Evolutionary conservation across 495 filamentous ascomycete genomes (phyloP).

Genomic region (Tuber indicum): DNA sequence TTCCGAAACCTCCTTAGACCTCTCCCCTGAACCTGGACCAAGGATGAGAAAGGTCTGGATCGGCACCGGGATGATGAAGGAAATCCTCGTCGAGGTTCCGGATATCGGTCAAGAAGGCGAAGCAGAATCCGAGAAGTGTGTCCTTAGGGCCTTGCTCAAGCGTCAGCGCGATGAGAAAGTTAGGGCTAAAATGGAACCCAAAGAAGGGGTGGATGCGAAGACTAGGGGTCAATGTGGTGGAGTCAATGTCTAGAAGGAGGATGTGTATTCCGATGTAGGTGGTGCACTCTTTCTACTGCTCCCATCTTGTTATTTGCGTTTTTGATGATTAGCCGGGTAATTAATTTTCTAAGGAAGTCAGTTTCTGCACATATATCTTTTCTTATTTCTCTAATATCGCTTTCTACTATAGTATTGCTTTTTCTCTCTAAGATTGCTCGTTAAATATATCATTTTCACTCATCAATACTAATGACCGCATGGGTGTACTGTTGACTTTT

Average conservation of each 20-base stretch:
- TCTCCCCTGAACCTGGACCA: neutral
- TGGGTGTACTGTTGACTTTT: neutral
- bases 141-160: conserved; percentile 26
- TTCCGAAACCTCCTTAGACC: neutral
- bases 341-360: neutral
- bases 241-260: neutral
- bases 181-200: neutral
- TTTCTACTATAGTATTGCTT: neutral
- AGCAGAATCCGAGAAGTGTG: conserved; percentile 25
- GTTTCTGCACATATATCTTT: neutral
- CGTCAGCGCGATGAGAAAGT: neutral
- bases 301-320: neutral
- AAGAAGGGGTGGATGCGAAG: neutral
- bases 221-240: neutral
- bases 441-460: neutral
- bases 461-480: neutral
- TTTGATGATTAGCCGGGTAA: neutral
- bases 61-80: conserved; percentile 41
- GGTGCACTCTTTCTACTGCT: neutral
- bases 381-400: neutral
- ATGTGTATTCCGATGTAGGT: neutral
- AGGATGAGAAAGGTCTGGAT: conserved; percentile 36
- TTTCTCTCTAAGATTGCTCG: neutral
- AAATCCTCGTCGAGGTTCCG: conserved; percentile 31
- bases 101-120: conserved; percentile 27